Percentiles rank a stretch among this genome's conserved stretches.
Evolutionary conservation across 805 yeast genomes (phyloP).

Genomic region (Cyberlindnera bimundalis): DNA sequence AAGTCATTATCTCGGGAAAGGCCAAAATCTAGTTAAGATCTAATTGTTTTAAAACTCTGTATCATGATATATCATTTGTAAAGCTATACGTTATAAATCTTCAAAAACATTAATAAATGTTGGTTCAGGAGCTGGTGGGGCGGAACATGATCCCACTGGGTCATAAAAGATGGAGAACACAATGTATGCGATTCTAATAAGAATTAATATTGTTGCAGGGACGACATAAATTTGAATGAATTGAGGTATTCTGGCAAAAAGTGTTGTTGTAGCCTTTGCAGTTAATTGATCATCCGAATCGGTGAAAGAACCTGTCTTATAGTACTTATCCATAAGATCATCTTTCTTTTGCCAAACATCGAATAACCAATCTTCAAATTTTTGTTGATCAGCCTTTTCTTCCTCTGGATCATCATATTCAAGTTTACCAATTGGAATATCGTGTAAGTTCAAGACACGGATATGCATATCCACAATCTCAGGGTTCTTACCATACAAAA

Average conservation of each 20-base stretch:
- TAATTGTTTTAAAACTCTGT: too few species aligned
- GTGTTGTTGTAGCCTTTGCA: conserved; percentile 14
- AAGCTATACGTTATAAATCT: not conserved
- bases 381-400: conserved; percentile 34
- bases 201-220: conserved; percentile 27
- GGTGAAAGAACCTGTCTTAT: conserved; percentile 49
- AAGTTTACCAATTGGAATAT: conserved; percentile 61
- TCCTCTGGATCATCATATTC: conserved; percentile 42
- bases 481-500: conserved; percentile 72
- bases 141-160: conserved; percentile 9
- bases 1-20: conserved; percentile 25
- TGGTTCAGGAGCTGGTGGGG: conserved; percentile 2
- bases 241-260: conserved; percentile 26
- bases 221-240: conserved; percentile 32
- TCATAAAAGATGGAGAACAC: conserved; percentile 5
- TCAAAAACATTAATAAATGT: conserved; percentile 7
- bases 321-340: conserved; percentile 57
- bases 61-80: too few species aligned
- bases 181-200: conserved; percentile 15
- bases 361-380: conserved; percentile 74
- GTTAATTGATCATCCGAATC: conserved; percentile 18
- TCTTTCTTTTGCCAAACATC: conserved; percentile 80
- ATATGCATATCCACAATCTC: conserved; percentile 59
- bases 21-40: conserved; percentile 21
- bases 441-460: conserved; percentile 50